A percentile compares a stretch with the other conserved stretches of the same genome.
phyloP scores from a whole-genome alignment of 2,329 filamentous ascomycete species.

The Trichoderma arundinaceum region DNA sequence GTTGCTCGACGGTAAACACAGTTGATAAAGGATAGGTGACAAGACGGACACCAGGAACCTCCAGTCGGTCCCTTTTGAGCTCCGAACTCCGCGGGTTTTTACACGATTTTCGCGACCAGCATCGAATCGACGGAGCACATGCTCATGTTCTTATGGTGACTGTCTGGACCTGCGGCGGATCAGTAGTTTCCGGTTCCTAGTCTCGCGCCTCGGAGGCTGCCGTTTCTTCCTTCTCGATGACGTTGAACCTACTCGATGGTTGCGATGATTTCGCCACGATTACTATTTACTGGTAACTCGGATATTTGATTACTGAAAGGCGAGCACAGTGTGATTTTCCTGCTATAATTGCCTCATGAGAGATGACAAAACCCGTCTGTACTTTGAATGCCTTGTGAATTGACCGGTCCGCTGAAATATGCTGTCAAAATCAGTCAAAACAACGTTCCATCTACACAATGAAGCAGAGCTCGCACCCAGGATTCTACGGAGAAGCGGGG shows the following conservation, averaged over 20 bases:
- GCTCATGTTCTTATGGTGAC: not conserved
- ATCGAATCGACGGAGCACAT: conserved; percentile 15
- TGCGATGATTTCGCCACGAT: not conserved
- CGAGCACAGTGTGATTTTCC: not conserved
- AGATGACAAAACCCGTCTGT: not conserved
- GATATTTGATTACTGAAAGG: not conserved
- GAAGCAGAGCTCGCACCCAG: not conserved
- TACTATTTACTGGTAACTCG: not conserved
- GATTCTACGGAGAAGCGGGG: not conserved
- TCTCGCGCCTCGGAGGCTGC: not conserved
- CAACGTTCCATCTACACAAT: not conserved
- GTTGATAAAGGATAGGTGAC: not conserved
- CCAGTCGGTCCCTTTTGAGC: conserved; percentile 2
- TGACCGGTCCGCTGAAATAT: not conserved
- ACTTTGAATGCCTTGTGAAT: not conserved
- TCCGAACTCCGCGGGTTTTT: conserved; percentile 16
- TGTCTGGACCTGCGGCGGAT: not conserved
- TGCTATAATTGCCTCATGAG: not conserved
- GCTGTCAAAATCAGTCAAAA: not conserved
- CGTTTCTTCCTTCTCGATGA: conserved; percentile 4
- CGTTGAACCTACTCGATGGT: not conserved
- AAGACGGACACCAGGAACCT: not conserved
- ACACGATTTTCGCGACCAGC: not conserved
- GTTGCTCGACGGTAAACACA: not conserved
- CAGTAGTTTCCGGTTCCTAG: not conserved